Evolutionary conservation across 148 eudicot species (phyloP), one percentile per base, ranked within the genome.

Genomic region (Dianthus caryophyllus): DNA sequence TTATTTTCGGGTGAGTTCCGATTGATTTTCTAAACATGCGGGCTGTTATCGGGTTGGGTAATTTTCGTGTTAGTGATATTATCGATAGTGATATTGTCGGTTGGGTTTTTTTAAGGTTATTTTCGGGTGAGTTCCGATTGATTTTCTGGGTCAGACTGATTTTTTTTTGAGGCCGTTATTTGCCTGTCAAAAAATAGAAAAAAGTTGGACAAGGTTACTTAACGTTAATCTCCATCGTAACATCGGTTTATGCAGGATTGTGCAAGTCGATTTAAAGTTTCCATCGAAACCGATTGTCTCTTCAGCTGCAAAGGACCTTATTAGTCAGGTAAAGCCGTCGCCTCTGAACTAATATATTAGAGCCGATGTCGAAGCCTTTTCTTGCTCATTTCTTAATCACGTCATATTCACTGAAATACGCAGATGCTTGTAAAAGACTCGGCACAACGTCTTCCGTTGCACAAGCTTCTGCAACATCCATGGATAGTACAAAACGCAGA

Each of bases 351-450:
- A 1, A 24, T 51, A 24, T 51, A 24, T 71, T 43, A 39, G 49
- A 30, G 13, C 17, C 39, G 31, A 43, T 50, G 20, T 41, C 12
- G 11, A 53, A 30, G 10, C 18, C 10, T 15, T 21, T 3, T 20
- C 24, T 30, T 39, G 31, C 44, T 67, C 17, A 72, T 24, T 17
- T 43, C 17, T 36, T 43, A 14, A 30, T n/a, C 17, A 43, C 24
- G 31, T 44, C 21, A 4, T 15, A 14, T 39, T 39, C 39, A 31
- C 8, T 51, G 17, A 61, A 33, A 64, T 24, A 49, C 44, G 11
- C 81, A 94, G 97, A 94, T 94, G 98, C 98, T 93, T 51, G 96
- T 93, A 49, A 93, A 80, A 77, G 97, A 87, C 73, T 87, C 96
- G 15, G 78, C 92, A 16, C 69, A 77, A 31, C 88, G 98, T 41